Conservation (phyloP, 2,329 filamentous ascomycete species). For the Cercospora sojina region DNA sequence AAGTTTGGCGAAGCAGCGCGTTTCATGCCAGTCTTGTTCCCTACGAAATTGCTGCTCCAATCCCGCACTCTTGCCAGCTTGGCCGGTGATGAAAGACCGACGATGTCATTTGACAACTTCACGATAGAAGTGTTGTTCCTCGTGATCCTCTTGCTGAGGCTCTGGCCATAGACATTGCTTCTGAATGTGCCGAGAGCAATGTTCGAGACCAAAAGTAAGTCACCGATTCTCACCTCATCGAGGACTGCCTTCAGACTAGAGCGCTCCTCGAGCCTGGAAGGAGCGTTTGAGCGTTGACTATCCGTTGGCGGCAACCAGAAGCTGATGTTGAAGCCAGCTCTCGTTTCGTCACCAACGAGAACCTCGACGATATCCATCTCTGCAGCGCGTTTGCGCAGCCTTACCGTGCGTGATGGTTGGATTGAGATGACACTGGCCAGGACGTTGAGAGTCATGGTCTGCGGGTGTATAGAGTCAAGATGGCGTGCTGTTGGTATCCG, state of each 20-base stretch:
- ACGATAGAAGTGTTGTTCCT: constrained; percentile 61
- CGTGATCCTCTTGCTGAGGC: constrained; percentile 69
- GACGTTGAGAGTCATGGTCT: constrained; percentile 78
- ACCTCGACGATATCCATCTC: constrained; percentile 70
- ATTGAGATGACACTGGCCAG: constrained; percentile 77
- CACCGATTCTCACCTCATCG: constrained; percentile 61
- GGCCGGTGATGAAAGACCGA: constrained; percentile 58
- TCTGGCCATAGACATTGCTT: constrained; percentile 80
- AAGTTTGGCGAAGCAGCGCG: not conserved
- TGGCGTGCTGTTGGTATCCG: constrained; percentile 68
- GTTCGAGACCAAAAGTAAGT: constrained; percentile 77
- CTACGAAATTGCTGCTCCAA: constrained; percentile 74
- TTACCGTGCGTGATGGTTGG: constrained; percentile 64
- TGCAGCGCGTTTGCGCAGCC: constrained; percentile 53
- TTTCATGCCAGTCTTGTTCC: constrained; percentile 21
- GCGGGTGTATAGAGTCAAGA: constrained; percentile 67
- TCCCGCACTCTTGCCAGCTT: constrained; percentile 68
- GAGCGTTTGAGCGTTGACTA: constrained; percentile 17
- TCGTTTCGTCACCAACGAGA: constrained; percentile 81
- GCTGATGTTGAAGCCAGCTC: constrained; percentile 74
- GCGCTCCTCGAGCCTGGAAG: not conserved
- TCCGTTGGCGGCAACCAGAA: constrained; percentile 68
- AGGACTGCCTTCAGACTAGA: constrained; percentile 43
- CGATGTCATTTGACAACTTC: constrained; percentile 19
- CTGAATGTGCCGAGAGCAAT: constrained; percentile 75